A percentile compares a stretch with the other conserved stretches of the same genome.
Conservation (phyloP, 2,329 filamentous ascomycete species). For the Byssothecium circinans region DNA sequence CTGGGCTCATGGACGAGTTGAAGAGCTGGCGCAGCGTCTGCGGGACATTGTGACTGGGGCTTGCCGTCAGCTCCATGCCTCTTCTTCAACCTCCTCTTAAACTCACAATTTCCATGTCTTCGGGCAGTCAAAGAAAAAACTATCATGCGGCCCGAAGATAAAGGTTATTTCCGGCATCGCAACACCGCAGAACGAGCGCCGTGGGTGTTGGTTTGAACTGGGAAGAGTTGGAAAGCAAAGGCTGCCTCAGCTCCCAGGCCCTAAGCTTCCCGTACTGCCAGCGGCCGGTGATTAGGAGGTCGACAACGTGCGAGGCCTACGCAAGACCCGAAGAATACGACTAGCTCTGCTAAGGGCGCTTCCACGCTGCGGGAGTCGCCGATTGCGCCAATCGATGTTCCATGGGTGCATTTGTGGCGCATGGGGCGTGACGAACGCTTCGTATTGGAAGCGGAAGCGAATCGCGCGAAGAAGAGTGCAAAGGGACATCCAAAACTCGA, state of each 20-base stretch:
- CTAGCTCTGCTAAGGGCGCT: not conserved
- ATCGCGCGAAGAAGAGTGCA: no score
- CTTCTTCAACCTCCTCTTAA: not conserved
- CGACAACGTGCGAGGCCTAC: not conserved
- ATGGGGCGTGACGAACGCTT: constrained; percentile 3
- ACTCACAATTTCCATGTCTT: constrained; percentile 42
- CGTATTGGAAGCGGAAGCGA: not conserved
- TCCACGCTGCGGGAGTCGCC: not conserved
- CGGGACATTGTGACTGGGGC: constrained; percentile 35
- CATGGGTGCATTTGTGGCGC: not conserved
- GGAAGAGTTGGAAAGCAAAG: constrained; percentile 1
- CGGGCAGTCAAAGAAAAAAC: constrained; percentile 42
- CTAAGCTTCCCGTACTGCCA: not conserved
- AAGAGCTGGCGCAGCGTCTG: constrained; percentile 38
- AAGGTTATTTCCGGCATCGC: constrained; percentile 40
- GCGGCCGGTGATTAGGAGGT: not conserved
- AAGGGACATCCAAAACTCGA: no score
- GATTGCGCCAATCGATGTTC: constrained; percentile 1
- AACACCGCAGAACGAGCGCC: constrained; percentile 11
- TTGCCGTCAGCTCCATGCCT: constrained; percentile 17
- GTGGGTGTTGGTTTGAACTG: constrained; percentile 1
- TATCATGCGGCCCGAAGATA: constrained; percentile 40
- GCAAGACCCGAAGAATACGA: constrained; percentile 1
- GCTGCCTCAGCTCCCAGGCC: not conserved
- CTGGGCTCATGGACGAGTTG: constrained; percentile 33